A percentile compares a stretch with the other conserved stretches of the same genome.
Conservation (phyloP, 306 rosid genomes). For the Acacia confusa region DNA sequence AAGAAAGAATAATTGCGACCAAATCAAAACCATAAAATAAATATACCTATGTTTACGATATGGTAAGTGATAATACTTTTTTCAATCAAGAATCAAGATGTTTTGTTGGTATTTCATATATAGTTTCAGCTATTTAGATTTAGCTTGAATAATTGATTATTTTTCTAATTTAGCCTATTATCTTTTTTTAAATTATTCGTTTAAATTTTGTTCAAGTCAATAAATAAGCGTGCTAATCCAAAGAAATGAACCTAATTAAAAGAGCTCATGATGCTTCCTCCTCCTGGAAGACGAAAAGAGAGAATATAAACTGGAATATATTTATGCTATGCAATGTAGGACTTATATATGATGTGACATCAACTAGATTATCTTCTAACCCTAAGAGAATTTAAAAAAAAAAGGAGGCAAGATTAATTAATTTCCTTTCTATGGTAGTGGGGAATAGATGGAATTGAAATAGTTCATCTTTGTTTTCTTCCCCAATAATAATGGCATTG, state of each 20-base stretch:
- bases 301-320: not conserved
- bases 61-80: no score
- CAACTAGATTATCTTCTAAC: conserved; percentile 35
- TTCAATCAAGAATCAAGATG: no score
- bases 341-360: conserved; percentile 28
- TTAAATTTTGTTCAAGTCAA: not conserved
- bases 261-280: not conserved
- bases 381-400: not conserved
- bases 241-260: not conserved
- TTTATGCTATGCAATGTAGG: not conserved
- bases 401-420: not conserved
- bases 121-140: no score
- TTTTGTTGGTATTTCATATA: no score
- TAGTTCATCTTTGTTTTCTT: conserved; percentile 6
- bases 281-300: not conserved
- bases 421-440: conserved; percentile 31
- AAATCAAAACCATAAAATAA: no score
- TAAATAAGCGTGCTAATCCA: not conserved
- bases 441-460: conserved; percentile 41
- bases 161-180: no score
- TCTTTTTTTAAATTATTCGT: no score
- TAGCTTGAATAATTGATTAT: not conserved
- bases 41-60: no score
- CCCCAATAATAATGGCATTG: conserved; percentile 4
- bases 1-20: no score